Base-by-base conservation (phyloP, 148 eudicot species). In the Rhododendron kiyosumense region DNA sequence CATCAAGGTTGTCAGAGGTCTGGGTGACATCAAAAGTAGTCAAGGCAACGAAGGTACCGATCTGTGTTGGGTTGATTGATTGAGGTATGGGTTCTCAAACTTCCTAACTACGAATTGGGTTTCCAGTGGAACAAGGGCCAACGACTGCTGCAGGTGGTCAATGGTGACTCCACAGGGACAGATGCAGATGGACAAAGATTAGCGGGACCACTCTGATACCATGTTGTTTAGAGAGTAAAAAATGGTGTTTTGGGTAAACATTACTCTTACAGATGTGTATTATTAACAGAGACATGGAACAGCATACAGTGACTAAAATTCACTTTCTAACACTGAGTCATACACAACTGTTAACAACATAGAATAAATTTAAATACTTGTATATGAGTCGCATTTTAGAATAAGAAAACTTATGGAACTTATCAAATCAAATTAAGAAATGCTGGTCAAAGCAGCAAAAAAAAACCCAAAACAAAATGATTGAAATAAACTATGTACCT, bases 401-500 rank as follows among this genome's bases (percentile, higher is more conserved):
- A 71, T 71, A 15, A 71, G 41, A 32, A 28, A 69, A 30, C 8
- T 71, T 5, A 71, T 71, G 61, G 28, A 49, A 79, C 59, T 48
- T 17, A 67, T n/a, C 51, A 51, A 81, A 63, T 79, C 59, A 45
- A 36, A 81, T 32, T 59, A 38, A 83, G 57, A 41, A 76, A 79
- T 36, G 43, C 52, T 24, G 61, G 38, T 24, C n/a, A 32, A 78
- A 54, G 15, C 45, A 24, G 81, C 36, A 49, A n/a, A 46, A 34
- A 76, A 83, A 34, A 54, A 46, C 75, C 61, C 46, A 10, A 32
- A 45, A 34, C 36, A 41, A 15, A 26, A 57, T 86, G 74, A 24
- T 41, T 26, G 36, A 79, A 1, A 30, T 38, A 11, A 79, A 69
- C 15, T 80, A 32, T 81, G 46, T 92, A 96, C 99, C 99, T 96